These are phyloP conservation scores for Polygonum maritimum DNA, from an alignment of 148 eudicot species.

Conservation along the genomic window DNA sequence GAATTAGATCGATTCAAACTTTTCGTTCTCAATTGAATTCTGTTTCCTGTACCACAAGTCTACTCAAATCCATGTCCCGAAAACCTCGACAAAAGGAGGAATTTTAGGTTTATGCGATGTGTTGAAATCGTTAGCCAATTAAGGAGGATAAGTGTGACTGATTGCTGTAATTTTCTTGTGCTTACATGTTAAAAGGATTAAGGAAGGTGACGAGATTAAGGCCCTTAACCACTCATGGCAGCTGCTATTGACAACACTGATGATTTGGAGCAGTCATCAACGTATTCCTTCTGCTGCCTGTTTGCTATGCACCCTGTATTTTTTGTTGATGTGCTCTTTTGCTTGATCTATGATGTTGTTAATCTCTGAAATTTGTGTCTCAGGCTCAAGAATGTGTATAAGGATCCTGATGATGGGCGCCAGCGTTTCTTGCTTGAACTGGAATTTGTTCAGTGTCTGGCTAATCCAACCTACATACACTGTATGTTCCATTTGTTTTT, in stretches of 20 bases:
- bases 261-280: slow-evolving; percentile 2
- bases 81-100: background rate
- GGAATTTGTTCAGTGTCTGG: slow-evolving; percentile 85
- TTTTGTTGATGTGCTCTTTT: background rate
- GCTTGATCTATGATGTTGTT: background rate
- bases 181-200: background rate
- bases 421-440: slow-evolving; percentile 83
- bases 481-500: slow-evolving; percentile 28
- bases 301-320: background rate
- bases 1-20: too few relatives aligned
- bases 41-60: too few relatives aligned
- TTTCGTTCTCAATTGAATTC: too few relatives aligned
- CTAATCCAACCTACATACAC: slow-evolving; percentile 87
- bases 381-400: slow-evolving; percentile 53
- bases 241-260: background rate
- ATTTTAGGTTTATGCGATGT: background rate
- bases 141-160: background rate
- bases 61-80: too few relatives aligned
- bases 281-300: background rate
- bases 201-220: background rate
- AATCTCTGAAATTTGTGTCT: background rate
- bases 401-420: slow-evolving; percentile 88
- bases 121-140: background rate
- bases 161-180: background rate
- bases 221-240: background rate